Percentiles rank a stretch among this genome's conserved stretches.
Evolutionary conservation across 495 filamentous ascomycete genomes (phyloP).

Genomic region (Lasiosphaeriaceae sp.): DNA sequence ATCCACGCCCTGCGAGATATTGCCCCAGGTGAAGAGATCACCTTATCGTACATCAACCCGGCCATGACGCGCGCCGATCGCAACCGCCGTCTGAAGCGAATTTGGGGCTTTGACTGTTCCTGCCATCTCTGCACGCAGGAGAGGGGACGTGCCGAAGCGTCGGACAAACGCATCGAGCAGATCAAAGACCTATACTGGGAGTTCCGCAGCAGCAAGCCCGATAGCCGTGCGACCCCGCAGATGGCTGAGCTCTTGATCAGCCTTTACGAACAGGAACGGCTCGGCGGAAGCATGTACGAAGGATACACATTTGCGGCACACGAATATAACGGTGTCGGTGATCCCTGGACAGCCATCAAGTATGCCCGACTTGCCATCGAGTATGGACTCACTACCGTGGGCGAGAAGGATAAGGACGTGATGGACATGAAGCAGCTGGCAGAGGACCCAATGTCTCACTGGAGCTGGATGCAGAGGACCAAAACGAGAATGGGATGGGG

Average conservation of each 20-base stretch:
- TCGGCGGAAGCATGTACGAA: conserved; percentile 32
- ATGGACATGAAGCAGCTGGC: conserved; percentile 28
- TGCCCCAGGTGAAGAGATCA: conserved; percentile 33
- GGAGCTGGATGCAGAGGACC: conserved; percentile 30
- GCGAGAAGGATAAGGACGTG: conserved; percentile 26
- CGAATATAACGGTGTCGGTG: conserved; percentile 36
- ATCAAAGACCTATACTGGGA: conserved; percentile 28
- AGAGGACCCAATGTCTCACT: conserved; percentile 29
- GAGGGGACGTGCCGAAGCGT: conserved; percentile 18
- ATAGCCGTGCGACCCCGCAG: conserved; percentile 22
- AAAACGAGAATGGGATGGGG: conserved; percentile 16
- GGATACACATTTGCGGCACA: conserved; percentile 35
- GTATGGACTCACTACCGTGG: conserved; percentile 32
- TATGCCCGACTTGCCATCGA: conserved; percentile 34
- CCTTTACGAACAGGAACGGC: conserved; percentile 35
- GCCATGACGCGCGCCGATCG: conserved; percentile 24
- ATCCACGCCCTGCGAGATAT: conserved; percentile 36
- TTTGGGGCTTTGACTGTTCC: conserved; percentile 40
- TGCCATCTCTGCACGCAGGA: conserved; percentile 31
- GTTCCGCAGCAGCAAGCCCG: conserved; percentile 21
- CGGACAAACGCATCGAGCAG: conserved; percentile 29
- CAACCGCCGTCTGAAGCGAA: conserved; percentile 20
- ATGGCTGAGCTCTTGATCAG: conserved; percentile 37
- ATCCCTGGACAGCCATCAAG: conserved; percentile 33
- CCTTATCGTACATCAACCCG: conserved; percentile 39